These are phyloP conservation scores for Rhynchospora tenuis DNA, from an alignment of 176 grass and related monocot genomes.

Conservation along the genomic window DNA sequence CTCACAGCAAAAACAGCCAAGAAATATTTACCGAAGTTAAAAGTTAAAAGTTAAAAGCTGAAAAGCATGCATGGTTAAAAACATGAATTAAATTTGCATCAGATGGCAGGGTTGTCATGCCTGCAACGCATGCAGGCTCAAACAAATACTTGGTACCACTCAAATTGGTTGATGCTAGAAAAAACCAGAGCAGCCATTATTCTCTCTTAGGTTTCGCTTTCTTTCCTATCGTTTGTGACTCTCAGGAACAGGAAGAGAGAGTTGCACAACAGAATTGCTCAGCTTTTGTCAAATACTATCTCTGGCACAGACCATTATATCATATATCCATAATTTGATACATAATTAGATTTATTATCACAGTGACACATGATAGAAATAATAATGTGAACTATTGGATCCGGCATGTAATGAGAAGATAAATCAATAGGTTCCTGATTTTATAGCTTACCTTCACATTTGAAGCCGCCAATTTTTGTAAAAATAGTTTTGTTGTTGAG, in stretches of 20 bases:
- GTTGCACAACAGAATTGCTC: neutral
- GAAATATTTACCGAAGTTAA: neutral
- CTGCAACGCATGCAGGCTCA: slow-evolving; percentile 10
- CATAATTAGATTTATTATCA: neutral
- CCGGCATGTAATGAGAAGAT: neutral
- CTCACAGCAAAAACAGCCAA: neutral
- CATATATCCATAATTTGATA: neutral
- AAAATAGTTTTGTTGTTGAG: too few relatives aligned
- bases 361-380: neutral
- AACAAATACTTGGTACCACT: slow-evolving; percentile 26
- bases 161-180: neutral
- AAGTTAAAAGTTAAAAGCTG: slow-evolving; percentile 15
- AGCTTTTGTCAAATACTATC: slow-evolving; percentile 9
- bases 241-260: neutral
- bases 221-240: slow-evolving; percentile 14
- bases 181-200: slow-evolving; percentile 15
- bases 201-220: slow-evolving; percentile 24
- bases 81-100: slow-evolving; percentile 6
- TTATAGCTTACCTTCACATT: neutral
- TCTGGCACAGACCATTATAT: neutral
- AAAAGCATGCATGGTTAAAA: neutral
- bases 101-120: slow-evolving; percentile 14
- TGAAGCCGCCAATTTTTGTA: neutral
- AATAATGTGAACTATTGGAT: neutral
- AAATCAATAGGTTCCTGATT: neutral